Conservation (phyloP, 768 basidiomycete genomes). For the Asterophora parasitica region DNA sequence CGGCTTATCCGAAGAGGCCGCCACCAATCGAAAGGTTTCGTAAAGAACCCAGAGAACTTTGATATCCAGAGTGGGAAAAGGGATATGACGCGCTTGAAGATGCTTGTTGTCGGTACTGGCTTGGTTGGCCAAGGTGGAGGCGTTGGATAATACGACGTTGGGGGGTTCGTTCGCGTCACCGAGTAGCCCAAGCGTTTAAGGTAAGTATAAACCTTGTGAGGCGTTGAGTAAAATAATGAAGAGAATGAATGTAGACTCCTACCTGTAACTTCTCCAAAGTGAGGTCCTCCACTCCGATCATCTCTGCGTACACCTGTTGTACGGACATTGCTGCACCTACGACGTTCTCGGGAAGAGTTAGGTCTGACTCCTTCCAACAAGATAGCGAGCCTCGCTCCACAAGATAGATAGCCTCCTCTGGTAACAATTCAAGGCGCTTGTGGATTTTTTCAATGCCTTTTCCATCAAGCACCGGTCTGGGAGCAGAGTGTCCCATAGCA, state of each 20-base stretch:
- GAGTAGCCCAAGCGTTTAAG: slow-evolving; percentile 89
- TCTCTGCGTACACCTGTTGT: slow-evolving; percentile 83
- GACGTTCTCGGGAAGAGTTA: slow-evolving; percentile 31
- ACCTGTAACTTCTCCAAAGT: slow-evolving; percentile 90
- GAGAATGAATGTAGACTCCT: slow-evolving; percentile 10
- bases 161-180: slow-evolving; percentile 60
- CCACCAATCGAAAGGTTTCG: slow-evolving; percentile 58
- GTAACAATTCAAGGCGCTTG: slow-evolving; percentile 79
- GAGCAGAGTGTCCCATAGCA: slow-evolving; percentile 75
- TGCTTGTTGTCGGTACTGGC: slow-evolving; percentile 14
- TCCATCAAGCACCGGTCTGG: slow-evolving; percentile 36
- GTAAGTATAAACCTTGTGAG: slow-evolving; percentile 79
- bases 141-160: slow-evolving; percentile 25
- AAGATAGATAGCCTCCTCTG: slow-evolving; percentile 93
- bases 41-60: slow-evolving; percentile 25
- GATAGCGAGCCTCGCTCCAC: slow-evolving; percentile 86
- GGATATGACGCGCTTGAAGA: slow-evolving; percentile 30
- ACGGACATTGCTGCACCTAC: slow-evolving; percentile 80
- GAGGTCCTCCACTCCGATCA: slow-evolving; percentile 75
- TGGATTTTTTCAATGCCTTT: slow-evolving; percentile 39
- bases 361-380: slow-evolving; percentile 61
- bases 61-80: slow-evolving; percentile 31
- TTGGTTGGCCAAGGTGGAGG: slow-evolving; percentile 32
- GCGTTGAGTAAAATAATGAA: neutral
- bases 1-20: slow-evolving; percentile 45